Percentiles rank a stretch among this genome's conserved stretches.
These are phyloP conservation scores for Talaromyces rugulosus DNA, from an alignment of 2,329 filamentous ascomycete genomes.

Conservation along the genomic window DNA sequence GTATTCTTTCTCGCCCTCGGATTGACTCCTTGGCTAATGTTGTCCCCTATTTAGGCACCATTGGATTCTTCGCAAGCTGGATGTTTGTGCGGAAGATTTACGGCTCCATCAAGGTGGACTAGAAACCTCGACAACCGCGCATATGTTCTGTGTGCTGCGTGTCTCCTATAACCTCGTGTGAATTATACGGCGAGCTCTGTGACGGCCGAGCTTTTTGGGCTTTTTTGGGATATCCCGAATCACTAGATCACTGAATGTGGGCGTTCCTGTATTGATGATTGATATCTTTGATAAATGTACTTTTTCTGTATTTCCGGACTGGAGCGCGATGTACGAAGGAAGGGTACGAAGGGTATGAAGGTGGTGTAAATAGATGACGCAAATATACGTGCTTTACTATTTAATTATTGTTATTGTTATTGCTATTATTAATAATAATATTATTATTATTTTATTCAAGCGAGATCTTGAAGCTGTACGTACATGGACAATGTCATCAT, in stretches of 20 bases:
- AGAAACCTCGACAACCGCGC: conserved; percentile 17
- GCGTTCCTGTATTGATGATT: background rate
- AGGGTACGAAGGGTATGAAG: background rate
- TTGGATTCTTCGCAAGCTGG: conserved; percentile 94
- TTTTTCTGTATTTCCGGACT: background rate
- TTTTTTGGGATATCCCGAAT: background rate
- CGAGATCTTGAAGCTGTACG: too few relatives aligned
- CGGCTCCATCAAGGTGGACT: conserved; percentile 97
- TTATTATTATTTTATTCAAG: too few relatives aligned
- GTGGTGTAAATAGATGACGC: background rate
- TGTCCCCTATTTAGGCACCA: conserved; percentile 61
- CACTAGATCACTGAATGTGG: background rate
- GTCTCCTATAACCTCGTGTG: background rate
- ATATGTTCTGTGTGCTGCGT: background rate
- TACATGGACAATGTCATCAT: background rate
- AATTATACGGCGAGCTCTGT: background rate
- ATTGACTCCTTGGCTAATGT: background rate
- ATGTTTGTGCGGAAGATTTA: conserved; percentile 93
- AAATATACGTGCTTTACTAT: background rate
- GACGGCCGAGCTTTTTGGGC: background rate
- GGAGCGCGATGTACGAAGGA: background rate
- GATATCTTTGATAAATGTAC: background rate
- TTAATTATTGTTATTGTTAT: too few relatives aligned
- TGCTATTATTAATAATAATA: too few relatives aligned
- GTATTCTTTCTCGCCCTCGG: background rate